Percentiles rank a stretch among this genome's conserved stretches.
phyloP scores from a whole-genome alignment of 352 stramenopile species.

The Albugo candida region DNA sequence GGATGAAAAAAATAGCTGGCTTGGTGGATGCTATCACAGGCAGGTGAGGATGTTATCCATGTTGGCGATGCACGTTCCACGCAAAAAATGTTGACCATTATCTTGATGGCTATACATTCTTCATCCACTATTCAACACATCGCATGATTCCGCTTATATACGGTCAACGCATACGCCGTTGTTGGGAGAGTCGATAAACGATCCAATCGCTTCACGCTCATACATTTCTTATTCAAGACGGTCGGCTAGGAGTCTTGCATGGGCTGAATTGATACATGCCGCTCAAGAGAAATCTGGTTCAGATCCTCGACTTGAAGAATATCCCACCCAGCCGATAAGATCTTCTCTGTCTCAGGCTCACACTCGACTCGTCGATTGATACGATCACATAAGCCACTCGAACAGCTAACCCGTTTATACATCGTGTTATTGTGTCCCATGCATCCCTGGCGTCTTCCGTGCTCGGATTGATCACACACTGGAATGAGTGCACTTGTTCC shows the following conservation, averaged over 20 bases:
- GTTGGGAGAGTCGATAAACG: constrained; percentile 81
- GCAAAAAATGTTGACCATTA: constrained; percentile 74
- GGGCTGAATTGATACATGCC: constrained; percentile 90
- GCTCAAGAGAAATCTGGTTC: constrained; percentile 87
- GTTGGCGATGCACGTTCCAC: constrained; percentile 60
- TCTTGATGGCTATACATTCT: constrained; percentile 75
- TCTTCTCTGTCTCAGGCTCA: constrained; percentile 18
- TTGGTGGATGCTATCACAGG: constrained; percentile 51
- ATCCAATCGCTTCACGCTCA: constrained; percentile 71
- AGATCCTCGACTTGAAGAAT: constrained; percentile 81
- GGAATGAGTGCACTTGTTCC: constrained; percentile 79
- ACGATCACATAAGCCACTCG: constrained; percentile 67
- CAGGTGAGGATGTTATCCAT: constrained; percentile 51
- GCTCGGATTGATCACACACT: constrained; percentile 55
- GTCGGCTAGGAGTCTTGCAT: constrained; percentile 81
- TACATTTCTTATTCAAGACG: constrained; percentile 79
- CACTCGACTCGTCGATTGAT: constrained; percentile 74
- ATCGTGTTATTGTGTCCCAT: constrained; percentile 86
- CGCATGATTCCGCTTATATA: constrained; percentile 69
- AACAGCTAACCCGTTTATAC: constrained; percentile 92
- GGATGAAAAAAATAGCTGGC: constrained; percentile 53
- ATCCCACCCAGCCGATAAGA: constrained; percentile 67
- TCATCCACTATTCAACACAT: constrained; percentile 78
- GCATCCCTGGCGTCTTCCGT: constrained; percentile 71
- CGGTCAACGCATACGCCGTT: constrained; percentile 79